Percentiles rank a stretch among this genome's conserved stretches.
Evolutionary conservation across 805 yeast genomes (phyloP).

Genomic region (Kodamaea nitidulidarum): DNA sequence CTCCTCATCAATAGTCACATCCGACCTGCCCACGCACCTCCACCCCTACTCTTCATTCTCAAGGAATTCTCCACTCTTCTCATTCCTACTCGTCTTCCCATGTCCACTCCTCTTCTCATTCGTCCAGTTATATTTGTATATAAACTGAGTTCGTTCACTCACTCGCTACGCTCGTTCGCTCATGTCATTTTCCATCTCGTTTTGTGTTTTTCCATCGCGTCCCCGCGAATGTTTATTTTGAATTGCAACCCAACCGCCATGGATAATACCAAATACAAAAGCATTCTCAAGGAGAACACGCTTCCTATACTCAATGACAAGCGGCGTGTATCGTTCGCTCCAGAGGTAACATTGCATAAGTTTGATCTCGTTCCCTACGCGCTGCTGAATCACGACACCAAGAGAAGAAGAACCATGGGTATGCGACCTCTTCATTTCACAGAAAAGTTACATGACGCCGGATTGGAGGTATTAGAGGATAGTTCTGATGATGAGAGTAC

Average conservation of each 20-base stretch:
- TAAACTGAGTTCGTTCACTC: too few relatives aligned
- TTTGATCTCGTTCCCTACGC: conserved; percentile 34
- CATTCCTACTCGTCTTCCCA: too few relatives aligned
- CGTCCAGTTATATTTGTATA: too few relatives aligned
- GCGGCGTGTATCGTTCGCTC: conserved; percentile 74
- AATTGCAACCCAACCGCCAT: conserved; percentile 2
- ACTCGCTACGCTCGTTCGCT: too few relatives aligned
- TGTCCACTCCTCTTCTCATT: too few relatives aligned
- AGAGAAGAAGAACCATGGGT: conserved; percentile 28
- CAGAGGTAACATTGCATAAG: conserved; percentile 65
- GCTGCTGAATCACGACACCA: conserved; percentile 11
- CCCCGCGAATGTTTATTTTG: neutral
- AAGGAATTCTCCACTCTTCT: too few relatives aligned
- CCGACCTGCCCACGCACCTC: too few relatives aligned
- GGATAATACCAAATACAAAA: conserved; percentile 13
- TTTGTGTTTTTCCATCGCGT: conserved; percentile 1
- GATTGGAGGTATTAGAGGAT: conserved; percentile 17
- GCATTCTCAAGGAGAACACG: conserved; percentile 23
- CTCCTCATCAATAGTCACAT: too few relatives aligned
- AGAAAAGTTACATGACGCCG: conserved; percentile 10
- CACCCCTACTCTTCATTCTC: too few relatives aligned
- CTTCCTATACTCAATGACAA: conserved; percentile 19
- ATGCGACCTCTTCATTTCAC: conserved; percentile 12
- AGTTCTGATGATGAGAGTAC: conserved; percentile 19
- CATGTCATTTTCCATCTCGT: too few relatives aligned